Base-by-base conservation (phyloP, 495 filamentous ascomycete species). In the Talaromyces adpressus region DNA sequence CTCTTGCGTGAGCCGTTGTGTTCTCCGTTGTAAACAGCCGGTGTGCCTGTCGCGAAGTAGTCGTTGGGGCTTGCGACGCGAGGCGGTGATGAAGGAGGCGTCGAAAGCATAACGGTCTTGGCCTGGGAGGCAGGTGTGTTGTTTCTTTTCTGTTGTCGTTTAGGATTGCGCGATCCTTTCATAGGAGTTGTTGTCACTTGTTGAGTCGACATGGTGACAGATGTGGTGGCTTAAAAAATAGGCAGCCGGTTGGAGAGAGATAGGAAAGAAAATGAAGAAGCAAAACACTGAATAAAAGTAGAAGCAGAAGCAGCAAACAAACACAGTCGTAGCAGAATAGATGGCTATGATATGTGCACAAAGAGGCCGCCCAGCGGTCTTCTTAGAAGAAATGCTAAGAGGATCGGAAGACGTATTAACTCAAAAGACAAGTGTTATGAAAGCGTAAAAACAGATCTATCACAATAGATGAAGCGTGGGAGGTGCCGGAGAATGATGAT, bases 31-130 rank as follows among this genome's bases (percentile, higher is more conserved):
- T 29, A 29, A 27, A 39, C 29, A 20, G 61, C 70, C 16, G 71
- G 76, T 0, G 73, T 70, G 61, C 23, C 62, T 29, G 77, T 75
- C 8, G 74, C 74, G 57, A 70, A 64, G 30, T 65, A 64, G 20
- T 65, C 74, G 36, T 68, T 69, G 12, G 78, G 73, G 65, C 73
- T 81, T 61, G 73, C 64, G 57, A 71, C 68, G 45, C 69, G 67
- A 14, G 78, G 78, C 20, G 77, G 78, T 18, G 77, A 81, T 20
- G 78, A 79, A 14, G 78, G 78, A 34, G 78, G 78, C 30, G 78
- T 79, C 22, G 69, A 70, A n/a, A 79, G 64, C 29, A 72, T 39
- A 2, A 66, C 66, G 11, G 60, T 51, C 52, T 74, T 77, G 41
- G 9, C n/a, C 59, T 72, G 72, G n/a, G 65, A 51, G 39, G 69